Percentiles rank a stretch among this genome's conserved stretches.
Conservation (phyloP, 2,329 filamentous ascomycete genomes). For the Beauveria caledonica region DNA sequence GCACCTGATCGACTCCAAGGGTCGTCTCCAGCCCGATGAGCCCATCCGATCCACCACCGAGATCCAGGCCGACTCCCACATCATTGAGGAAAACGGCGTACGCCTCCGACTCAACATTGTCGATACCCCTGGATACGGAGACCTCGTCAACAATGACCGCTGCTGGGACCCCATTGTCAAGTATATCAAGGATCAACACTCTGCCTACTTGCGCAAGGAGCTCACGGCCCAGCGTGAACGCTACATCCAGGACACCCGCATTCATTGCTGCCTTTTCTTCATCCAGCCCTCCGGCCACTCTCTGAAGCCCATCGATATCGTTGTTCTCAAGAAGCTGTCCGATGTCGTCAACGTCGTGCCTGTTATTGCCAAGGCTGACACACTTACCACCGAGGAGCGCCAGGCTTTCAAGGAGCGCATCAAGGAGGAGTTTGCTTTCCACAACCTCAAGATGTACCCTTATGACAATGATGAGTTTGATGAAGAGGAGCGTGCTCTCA, state of each 20-base stretch:
- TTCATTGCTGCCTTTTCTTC: constrained; percentile 99
- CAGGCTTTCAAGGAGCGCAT: constrained; percentile 97
- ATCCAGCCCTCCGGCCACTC: constrained; percentile 98
- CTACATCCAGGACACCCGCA: constrained; percentile 98
- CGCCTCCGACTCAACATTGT: constrained; percentile 97
- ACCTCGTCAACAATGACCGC: constrained; percentile 99
- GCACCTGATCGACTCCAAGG: constrained; percentile 98
- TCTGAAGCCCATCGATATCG: constrained; percentile 98
- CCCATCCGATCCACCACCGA: constrained; percentile 91
- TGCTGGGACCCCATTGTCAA: constrained; percentile 99
- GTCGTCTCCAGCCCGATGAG: constrained; percentile 86
- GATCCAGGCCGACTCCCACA: constrained; percentile 95
- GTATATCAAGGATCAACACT: constrained; percentile 99
- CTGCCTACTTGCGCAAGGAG: constrained; percentile 97
- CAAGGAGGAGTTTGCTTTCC: constrained; percentile 99
- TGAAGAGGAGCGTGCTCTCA: constrained; percentile 87
- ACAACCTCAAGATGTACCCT: constrained; percentile 99
- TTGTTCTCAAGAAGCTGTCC: constrained; percentile 98
- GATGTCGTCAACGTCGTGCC: constrained; percentile 99
- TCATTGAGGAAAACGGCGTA: constrained; percentile 99
- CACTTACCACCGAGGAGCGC: constrained; percentile 90
- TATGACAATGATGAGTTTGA: constrained; percentile 99
- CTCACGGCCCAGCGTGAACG: constrained; percentile 97
- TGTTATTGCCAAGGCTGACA: constrained; percentile 97
- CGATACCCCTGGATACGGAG: constrained; percentile 95